Evolutionary conservation across 169 alveolate genomes (phyloP), one percentile per base, ranked within the genome.

Genomic region (Plasmodium reichenowi): DNA sequence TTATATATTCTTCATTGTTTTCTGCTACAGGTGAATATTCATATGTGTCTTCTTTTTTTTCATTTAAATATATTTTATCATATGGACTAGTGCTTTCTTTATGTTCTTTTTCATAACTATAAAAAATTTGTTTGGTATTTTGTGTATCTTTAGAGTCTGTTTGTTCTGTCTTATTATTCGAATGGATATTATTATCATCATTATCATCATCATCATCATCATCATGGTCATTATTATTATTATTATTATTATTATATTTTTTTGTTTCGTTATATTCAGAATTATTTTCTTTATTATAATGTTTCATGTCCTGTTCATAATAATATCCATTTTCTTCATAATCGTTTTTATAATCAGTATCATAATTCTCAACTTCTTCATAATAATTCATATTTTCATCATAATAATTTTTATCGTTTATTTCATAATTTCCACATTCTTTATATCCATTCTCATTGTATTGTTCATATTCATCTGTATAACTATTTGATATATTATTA

Each of bases 391-490:
- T 45, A 7, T 48, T n/a, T 47, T 72, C 52, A 24, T 72, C 70
- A 17, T 72, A 32, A 38, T 72, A 72, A 15, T 26, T 22, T 4
- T 2, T 10, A 20, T 45, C 54, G 67, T 50, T 72, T n/a, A 38
- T 38, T 5, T 38, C 47, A 38, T 38, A 38, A 38, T 38, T 38
- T 38, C 47, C 47, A 38, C 10, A 38, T 38, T 72, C 71, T 13
- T 56, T 70, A 72, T 56, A 56, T 13, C 29, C 48, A 24, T 58
- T 76, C 12, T 78, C 72, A 26, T 78, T 56, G 64, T 78, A 78
- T 43, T 20, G 9, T 66, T 70, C 89, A 66, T 78, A 29, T 38
- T 48, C 50, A 78, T 78, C 50, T 64, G 52, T 15, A n/a, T 70
- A 67, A 24, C 32, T 78, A 26, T 78, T 32, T 56, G 38, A 47